These are phyloP conservation scores for Purshia tridentata DNA, from an alignment of 306 rosid genomes.

Conservation along the genomic window DNA sequence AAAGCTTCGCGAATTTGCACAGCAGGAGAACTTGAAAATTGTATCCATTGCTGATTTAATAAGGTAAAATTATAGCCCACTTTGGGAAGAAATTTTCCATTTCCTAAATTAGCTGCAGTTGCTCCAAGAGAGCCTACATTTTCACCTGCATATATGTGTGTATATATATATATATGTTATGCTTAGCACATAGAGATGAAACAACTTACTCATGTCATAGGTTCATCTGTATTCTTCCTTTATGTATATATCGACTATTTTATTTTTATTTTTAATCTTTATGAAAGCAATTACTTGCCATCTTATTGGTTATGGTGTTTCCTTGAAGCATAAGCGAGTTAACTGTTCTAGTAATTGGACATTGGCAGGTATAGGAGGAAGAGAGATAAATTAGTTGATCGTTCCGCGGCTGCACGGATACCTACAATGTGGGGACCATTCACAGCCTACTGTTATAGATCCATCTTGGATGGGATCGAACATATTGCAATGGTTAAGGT, in stretches of 20 bases:
- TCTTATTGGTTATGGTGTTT: not conserved
- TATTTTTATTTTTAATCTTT: not conserved
- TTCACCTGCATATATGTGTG: not conserved
- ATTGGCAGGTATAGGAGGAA: slow-evolving; percentile 78
- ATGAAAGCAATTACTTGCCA: not conserved
- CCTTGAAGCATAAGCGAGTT: not conserved
- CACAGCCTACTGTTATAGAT: slow-evolving; percentile 71
- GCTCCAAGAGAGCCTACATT: not conserved
- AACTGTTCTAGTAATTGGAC: not conserved
- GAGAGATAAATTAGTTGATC: slow-evolving; percentile 69
- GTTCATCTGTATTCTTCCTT: not conserved
- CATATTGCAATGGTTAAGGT: slow-evolving; percentile 99
- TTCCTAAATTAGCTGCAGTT: no score
- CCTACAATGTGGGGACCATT: slow-evolving; percentile 98
- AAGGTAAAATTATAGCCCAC: slow-evolving; percentile 43
- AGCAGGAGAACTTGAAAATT: slow-evolving; percentile 71
- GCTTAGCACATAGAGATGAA: not conserved
- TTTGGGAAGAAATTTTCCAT: no score
- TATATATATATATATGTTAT: not conserved
- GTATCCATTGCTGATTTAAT: slow-evolving; percentile 89
- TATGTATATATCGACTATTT: not conserved
- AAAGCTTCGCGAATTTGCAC: slow-evolving; percentile 75
- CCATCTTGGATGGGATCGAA: slow-evolving; percentile 87
- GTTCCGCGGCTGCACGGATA: slow-evolving; percentile 65
- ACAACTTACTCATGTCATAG: not conserved